Evolutionary conservation across 768 basidiomycete genomes (phyloP).

Genomic region (Sarcodon sp.): DNA sequence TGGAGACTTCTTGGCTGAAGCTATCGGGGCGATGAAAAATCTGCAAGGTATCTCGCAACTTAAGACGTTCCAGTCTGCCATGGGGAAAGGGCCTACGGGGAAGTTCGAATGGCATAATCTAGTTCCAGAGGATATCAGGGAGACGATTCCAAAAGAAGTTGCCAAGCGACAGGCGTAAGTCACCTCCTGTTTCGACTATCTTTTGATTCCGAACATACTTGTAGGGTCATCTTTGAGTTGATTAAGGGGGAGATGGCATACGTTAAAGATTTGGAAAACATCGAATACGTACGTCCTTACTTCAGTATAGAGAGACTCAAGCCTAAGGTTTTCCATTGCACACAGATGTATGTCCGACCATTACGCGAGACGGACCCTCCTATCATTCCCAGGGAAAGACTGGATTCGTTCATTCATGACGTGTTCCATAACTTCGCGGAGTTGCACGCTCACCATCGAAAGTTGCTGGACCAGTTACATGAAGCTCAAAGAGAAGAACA

Average conservation of each 20-base stretch:
- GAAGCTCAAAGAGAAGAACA: slow-evolving; percentile 85
- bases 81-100: slow-evolving; percentile 66
- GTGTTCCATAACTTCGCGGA: slow-evolving; percentile 85
- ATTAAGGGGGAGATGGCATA: slow-evolving; percentile 96
- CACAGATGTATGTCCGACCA: slow-evolving; percentile 72
- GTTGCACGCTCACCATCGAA: slow-evolving; percentile 60
- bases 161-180: slow-evolving; percentile 76
- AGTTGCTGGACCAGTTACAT: slow-evolving; percentile 69
- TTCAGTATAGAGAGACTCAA: not conserved
- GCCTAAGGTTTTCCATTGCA: not conserved
- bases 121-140: slow-evolving; percentile 53
- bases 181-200: not conserved
- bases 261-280: slow-evolving; percentile 82
- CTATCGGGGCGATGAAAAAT: slow-evolving; percentile 73
- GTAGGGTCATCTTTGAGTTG: slow-evolving; percentile 83
- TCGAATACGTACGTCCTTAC: slow-evolving; percentile 45
- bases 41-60: slow-evolving; percentile 74
- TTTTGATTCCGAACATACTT: not conserved
- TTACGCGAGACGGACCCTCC: slow-evolving; percentile 63
- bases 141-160: slow-evolving; percentile 56
- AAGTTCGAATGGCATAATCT: slow-evolving; percentile 91
- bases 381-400: slow-evolving; percentile 56
- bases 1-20: slow-evolving; percentile 69
- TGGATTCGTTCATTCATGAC: slow-evolving; percentile 71
- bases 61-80: slow-evolving; percentile 82